Evolutionary conservation across 2,329 filamentous ascomycete genomes (phyloP).

Genomic region (Monosporascus sp.): DNA sequence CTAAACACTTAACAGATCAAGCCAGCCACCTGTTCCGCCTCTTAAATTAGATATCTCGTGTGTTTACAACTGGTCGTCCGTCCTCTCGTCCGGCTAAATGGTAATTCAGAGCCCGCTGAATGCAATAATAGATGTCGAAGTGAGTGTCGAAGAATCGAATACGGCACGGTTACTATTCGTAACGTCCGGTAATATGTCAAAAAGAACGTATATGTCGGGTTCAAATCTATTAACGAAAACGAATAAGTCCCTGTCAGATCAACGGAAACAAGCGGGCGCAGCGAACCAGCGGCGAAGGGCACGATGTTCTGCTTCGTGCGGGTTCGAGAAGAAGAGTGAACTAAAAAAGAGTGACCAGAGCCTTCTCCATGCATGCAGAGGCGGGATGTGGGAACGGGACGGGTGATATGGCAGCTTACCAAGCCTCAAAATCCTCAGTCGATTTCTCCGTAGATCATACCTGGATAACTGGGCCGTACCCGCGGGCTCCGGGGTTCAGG

Average conservation of each 20-base stretch:
- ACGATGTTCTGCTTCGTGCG: constrained; percentile 3
- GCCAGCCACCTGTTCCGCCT: not conserved
- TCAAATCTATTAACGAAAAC: constrained; percentile 27
- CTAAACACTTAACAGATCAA: constrained; percentile 1
- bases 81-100: constrained; percentile 12
- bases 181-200: constrained; percentile 4
- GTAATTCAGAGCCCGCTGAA: constrained; percentile 53
- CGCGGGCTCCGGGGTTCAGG: constrained; percentile 17
- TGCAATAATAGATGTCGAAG: constrained; percentile 28
- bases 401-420: constrained; percentile 23
- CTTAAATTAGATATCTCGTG: not conserved
- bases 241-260: constrained; percentile 28
- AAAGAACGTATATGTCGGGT: constrained; percentile 19
- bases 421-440: constrained; percentile 33
- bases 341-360: not conserved
- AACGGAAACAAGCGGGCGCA: constrained; percentile 26
- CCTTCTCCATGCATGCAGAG: constrained; percentile 6
- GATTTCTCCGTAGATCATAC: constrained; percentile 40
- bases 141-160: constrained; percentile 23
- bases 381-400: constrained; percentile 26
- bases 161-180: constrained; percentile 6
- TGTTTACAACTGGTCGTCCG: constrained; percentile 1
- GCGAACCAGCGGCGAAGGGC: constrained; percentile 20
- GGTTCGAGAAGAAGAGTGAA: not conserved
- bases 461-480: constrained; percentile 31